These are phyloP conservation scores for Myriosclerotinia curreyana DNA, from an alignment of 2,329 filamentous ascomycete species.

Conservation along the genomic window DNA sequence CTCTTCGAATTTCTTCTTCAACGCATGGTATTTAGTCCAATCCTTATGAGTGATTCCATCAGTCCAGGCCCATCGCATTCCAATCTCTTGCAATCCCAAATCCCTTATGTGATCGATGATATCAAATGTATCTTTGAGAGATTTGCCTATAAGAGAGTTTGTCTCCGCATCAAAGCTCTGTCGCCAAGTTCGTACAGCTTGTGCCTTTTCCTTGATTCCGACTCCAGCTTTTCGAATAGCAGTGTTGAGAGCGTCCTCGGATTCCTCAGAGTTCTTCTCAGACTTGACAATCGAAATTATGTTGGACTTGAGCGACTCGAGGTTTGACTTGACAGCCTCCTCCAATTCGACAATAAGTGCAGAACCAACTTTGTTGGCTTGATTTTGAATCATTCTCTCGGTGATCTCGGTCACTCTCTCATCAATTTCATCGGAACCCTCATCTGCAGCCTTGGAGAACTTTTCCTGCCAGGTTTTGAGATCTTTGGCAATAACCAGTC, in stretches of 20 bases:
- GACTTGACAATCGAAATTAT: conserved; percentile 61
- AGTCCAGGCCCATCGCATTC: conserved; percentile 85
- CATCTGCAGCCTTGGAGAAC: conserved; percentile 80
- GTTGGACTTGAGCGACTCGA: conserved; percentile 62
- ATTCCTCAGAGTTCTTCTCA: conserved; percentile 47
- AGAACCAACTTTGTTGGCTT: conserved; percentile 64
- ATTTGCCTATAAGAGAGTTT: conserved; percentile 53
- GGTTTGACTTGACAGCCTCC: conserved; percentile 60
- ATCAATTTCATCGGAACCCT: conserved; percentile 69
- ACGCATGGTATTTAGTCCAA: conserved; percentile 89
- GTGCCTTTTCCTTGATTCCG: conserved; percentile 60
- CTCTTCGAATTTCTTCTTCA: conserved; percentile 77
- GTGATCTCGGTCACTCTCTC: conserved; percentile 69
- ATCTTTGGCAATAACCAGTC: conserved; percentile 71
- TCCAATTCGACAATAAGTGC: conserved; percentile 67
- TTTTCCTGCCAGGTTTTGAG: conserved; percentile 83
- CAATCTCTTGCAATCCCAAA: conserved; percentile 68
- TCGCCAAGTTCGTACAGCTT: conserved; percentile 62
- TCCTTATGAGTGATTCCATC: conserved; percentile 95
- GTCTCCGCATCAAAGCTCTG: conserved; percentile 57
- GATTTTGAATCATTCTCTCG: conserved; percentile 60
- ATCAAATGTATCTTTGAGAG: conserved; percentile 62
- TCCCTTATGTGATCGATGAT: conserved; percentile 67
- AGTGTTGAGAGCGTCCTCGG: conserved; percentile 50
- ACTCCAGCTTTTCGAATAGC: conserved; percentile 58